Evolutionary conservation across 768 basidiomycete species (phyloP).

Genomic region (Neoboletus brunneissimus): DNA sequence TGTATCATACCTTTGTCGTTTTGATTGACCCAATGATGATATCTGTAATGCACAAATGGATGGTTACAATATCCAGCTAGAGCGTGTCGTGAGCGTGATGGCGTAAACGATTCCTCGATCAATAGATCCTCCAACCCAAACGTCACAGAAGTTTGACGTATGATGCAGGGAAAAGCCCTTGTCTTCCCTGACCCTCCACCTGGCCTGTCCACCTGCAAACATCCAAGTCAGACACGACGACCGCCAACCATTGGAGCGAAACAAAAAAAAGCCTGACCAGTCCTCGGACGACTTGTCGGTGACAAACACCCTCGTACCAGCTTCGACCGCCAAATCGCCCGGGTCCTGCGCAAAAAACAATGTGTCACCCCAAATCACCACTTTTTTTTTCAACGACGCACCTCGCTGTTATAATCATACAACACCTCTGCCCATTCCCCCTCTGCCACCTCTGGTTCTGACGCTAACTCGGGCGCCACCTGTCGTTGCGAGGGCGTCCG

Average conservation of each 20-base stretch:
- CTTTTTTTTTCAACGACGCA: constrained; percentile 24
- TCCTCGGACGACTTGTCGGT: constrained; percentile 69
- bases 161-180: constrained; percentile 64
- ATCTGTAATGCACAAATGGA: constrained; percentile 6
- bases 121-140: too few species aligned
- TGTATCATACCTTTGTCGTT: constrained; percentile 29
- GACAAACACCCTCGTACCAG: constrained; percentile 58
- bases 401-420: constrained; percentile 71
- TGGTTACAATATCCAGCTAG: neutral
- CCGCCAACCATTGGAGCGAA: neutral
- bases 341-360: constrained; percentile 48
- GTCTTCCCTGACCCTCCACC: constrained; percentile 53
- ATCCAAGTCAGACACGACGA: constrained; percentile 2
- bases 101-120: neutral
- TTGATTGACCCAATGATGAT: constrained; percentile 20
- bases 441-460: constrained; percentile 30
- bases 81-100: neutral
- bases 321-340: constrained; percentile 60
- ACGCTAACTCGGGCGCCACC: constrained; percentile 22
- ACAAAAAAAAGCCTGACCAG: constrained; percentile 51
- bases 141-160: constrained; percentile 59
- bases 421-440: constrained; percentile 79
- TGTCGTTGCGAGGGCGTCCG: neutral
- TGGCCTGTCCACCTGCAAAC: constrained; percentile 64
- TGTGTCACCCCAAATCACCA: neutral